phyloP scores from a whole-genome alignment of 306 rosid genomes.

The Rubus idaeus region DNA sequence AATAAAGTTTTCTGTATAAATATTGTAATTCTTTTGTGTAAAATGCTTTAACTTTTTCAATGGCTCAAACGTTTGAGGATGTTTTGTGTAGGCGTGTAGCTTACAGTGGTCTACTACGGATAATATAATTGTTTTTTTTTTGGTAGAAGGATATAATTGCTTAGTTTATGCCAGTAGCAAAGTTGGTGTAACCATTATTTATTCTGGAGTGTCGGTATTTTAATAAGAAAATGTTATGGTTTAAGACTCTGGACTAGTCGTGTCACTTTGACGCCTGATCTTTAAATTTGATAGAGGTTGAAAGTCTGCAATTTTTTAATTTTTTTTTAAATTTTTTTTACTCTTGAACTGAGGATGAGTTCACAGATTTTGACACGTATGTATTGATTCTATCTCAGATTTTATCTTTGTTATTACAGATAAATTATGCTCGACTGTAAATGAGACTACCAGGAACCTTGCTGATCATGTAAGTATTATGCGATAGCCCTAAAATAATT shows the following conservation, averaged over 20 bases:
- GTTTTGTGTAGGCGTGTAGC: no score
- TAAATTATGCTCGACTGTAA: slow-evolving; percentile 2
- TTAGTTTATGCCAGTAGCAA: no score
- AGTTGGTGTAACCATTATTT: neutral
- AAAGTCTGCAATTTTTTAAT: no score
- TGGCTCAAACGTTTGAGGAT: no score
- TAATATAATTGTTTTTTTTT: no score
- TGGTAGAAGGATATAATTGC: no score
- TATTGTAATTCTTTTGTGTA: neutral
- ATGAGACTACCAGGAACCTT: neutral
- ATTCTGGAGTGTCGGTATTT: neutral
- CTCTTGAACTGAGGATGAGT: neutral
- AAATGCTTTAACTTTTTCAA: no score
- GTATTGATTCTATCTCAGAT: neutral
- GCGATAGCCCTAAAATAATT: slow-evolving; percentile 3
- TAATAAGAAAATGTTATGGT: neutral
- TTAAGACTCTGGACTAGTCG: neutral
- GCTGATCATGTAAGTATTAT: neutral
- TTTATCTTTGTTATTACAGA: slow-evolving; percentile 1
- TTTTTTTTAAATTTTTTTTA: no score
- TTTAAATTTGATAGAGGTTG: neutral
- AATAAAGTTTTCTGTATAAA: no score
- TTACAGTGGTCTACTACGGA: no score
- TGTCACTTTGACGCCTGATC: neutral
- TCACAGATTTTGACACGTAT: neutral